Percentiles rank a stretch among this genome's conserved stretches.
These are phyloP conservation scores for Podospora australis DNA, from an alignment of 495 filamentous ascomycete species.

Conservation along the genomic window DNA sequence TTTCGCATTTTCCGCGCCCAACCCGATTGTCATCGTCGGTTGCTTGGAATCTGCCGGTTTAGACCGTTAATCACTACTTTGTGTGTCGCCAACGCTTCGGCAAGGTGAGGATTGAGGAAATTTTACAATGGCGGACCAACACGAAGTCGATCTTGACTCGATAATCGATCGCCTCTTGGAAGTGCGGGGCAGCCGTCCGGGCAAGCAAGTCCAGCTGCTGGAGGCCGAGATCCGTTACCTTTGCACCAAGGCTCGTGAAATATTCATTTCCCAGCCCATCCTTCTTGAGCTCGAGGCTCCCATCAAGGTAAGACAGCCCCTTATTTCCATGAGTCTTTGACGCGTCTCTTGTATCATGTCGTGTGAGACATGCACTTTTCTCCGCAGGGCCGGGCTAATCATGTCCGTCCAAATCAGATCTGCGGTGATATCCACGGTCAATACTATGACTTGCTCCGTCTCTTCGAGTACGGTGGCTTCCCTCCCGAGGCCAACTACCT, in stretches of 20 bases:
- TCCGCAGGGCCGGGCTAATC: constrained; percentile 14
- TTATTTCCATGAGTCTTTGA: neutral
- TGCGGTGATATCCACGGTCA: constrained; percentile 99
- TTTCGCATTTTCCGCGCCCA: constrained; percentile 11
- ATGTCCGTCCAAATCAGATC: constrained; percentile 53
- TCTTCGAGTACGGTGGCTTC: constrained; percentile 99
- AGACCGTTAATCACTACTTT: constrained; percentile 26
- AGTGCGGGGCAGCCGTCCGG: constrained; percentile 94
- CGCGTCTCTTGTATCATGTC: too few species aligned
- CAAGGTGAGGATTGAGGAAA: constrained; percentile 33
- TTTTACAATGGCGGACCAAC: constrained; percentile 81
- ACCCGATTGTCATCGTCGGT: constrained; percentile 11
- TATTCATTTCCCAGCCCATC: constrained; percentile 99
- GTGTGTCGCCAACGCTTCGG: constrained; percentile 33
- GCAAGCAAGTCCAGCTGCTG: constrained; percentile 95
- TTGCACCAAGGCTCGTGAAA: constrained; percentile 97
- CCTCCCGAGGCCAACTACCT: constrained; percentile 99
- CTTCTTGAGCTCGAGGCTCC: constrained; percentile 94
- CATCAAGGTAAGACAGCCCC: constrained; percentile 69
- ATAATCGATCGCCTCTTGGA: constrained; percentile 98
- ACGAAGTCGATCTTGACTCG: constrained; percentile 97
- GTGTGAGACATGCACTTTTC: constrained; percentile 14
- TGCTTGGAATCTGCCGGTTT: constrained; percentile 23
- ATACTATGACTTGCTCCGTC: constrained; percentile 94
- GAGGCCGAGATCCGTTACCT: constrained; percentile 96